phyloP scores from a whole-genome alignment of 139 green algal genomes.

The Chlorella sorokiniana region DNA sequence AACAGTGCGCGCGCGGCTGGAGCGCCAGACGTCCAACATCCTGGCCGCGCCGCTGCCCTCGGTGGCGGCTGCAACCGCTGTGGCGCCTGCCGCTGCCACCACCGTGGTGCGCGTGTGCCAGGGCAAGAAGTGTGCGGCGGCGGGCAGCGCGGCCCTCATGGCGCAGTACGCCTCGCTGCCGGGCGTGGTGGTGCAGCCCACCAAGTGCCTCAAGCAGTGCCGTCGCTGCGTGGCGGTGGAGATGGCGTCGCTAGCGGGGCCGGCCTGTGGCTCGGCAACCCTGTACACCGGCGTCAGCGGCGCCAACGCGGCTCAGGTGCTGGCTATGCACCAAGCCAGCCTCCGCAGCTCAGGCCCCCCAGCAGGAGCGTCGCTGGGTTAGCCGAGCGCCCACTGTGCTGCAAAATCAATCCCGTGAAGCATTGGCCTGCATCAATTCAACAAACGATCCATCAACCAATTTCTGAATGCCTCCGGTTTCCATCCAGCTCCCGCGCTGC shows the following conservation, averaged over 20 bases:
- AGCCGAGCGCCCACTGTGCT: not conserved
- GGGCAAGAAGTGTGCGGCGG: not conserved
- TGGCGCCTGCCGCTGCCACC: not conserved
- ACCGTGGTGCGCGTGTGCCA: not conserved
- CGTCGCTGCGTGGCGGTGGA: not conserved
- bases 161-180: not conserved
- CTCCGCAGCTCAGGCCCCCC: no score
- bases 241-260: not conserved
- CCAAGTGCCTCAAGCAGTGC: constrained; percentile 1
- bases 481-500: no score
- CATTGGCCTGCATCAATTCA: not conserved
- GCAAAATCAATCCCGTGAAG: not conserved
- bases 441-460: not conserved
- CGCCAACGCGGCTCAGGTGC: not conserved
- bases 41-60: not conserved
- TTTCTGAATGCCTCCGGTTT: no score
- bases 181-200: not conserved
- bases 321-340: not conserved
- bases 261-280: not conserved
- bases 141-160: not conserved
- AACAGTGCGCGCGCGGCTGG: not conserved
- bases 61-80: not conserved
- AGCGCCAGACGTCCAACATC: not conserved
- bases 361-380: not conserved
- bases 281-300: not conserved